phyloP scores from a whole-genome alignment of 106 monocot genomes.

The Allium fistulosum region DNA sequence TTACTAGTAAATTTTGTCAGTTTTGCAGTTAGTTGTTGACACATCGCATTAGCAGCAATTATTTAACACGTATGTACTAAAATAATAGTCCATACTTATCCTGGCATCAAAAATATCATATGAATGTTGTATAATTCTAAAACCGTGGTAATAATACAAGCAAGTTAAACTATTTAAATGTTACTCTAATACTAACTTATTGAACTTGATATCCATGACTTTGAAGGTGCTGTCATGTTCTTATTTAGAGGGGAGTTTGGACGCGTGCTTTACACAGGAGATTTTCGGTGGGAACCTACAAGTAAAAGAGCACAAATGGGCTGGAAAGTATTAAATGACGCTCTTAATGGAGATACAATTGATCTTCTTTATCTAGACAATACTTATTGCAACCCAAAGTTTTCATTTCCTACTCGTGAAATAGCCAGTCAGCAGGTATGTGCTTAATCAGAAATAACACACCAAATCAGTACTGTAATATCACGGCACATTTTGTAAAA shows the following conservation, averaged over 20 bases:
- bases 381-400: slow-evolving; percentile 75
- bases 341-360: slow-evolving; percentile 49
- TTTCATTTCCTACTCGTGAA: slow-evolving; percentile 62
- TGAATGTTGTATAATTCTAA: too few relatives aligned
- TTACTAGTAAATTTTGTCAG: too few relatives aligned
- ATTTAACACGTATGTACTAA: too few relatives aligned
- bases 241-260: slow-evolving; percentile 80
- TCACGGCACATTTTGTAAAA: too few relatives aligned
- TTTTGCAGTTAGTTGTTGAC: too few relatives aligned
- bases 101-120: too few relatives aligned
- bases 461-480: not conserved
- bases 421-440: slow-evolving; percentile 61
- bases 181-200: too few relatives aligned
- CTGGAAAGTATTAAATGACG: slow-evolving; percentile 36
- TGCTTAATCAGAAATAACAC: too few relatives aligned
- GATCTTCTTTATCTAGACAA: slow-evolving; percentile 78
- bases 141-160: too few relatives aligned
- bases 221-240: slow-evolving; percentile 77
- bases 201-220: not conserved
- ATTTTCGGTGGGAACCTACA: slow-evolving; percentile 71
- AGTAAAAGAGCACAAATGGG: slow-evolving; percentile 38
- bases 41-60: too few relatives aligned
- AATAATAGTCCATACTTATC: too few relatives aligned
- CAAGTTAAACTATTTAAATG: too few relatives aligned
- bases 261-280: slow-evolving; percentile 68